Evolutionary conservation across 2,329 filamentous ascomycete species (phyloP).

Genomic region (Venturiaceae sp.): DNA sequence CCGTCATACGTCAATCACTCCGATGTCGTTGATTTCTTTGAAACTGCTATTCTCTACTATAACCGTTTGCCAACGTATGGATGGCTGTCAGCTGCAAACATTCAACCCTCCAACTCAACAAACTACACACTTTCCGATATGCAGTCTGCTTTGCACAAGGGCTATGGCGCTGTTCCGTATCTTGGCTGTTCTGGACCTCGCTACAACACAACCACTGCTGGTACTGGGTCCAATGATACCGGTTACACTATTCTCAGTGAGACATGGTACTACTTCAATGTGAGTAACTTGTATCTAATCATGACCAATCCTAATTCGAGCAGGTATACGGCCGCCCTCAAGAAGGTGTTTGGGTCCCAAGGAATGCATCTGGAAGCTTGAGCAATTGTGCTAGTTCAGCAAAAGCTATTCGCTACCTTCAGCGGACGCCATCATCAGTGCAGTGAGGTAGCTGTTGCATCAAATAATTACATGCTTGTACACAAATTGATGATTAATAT

Average conservation of each 20-base stretch:
- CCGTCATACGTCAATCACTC: slow-evolving; percentile 45
- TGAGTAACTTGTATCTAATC: slow-evolving; percentile 16
- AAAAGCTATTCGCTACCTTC: not conserved
- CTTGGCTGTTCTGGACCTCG: slow-evolving; percentile 51
- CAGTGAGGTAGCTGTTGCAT: no score
- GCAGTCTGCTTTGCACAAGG: slow-evolving; percentile 38
- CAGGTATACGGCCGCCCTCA: slow-evolving; percentile 44
- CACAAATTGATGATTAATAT: no score
- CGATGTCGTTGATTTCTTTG: slow-evolving; percentile 55
- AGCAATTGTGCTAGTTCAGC: slow-evolving; percentile 45
- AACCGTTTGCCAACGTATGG: slow-evolving; percentile 47
- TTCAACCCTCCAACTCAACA: slow-evolving; percentile 50
- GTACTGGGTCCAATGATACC: slow-evolving; percentile 43
- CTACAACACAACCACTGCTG: slow-evolving; percentile 51
- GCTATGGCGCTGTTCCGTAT: slow-evolving; percentile 48
- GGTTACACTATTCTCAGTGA: slow-evolving; percentile 50
- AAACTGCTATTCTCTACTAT: slow-evolving; percentile 50
- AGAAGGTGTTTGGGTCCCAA: slow-evolving; percentile 35
- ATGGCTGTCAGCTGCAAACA: slow-evolving; percentile 47
- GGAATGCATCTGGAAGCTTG: slow-evolving; percentile 37
- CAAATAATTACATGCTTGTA: no score
- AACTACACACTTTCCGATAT: slow-evolving; percentile 45
- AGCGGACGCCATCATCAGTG: slow-evolving; percentile 1
- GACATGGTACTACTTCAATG: slow-evolving; percentile 59
- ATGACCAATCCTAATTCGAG: not conserved